phyloP scores from a whole-genome alignment of 345 rosid species.

The Pelargonium nanum region DNA sequence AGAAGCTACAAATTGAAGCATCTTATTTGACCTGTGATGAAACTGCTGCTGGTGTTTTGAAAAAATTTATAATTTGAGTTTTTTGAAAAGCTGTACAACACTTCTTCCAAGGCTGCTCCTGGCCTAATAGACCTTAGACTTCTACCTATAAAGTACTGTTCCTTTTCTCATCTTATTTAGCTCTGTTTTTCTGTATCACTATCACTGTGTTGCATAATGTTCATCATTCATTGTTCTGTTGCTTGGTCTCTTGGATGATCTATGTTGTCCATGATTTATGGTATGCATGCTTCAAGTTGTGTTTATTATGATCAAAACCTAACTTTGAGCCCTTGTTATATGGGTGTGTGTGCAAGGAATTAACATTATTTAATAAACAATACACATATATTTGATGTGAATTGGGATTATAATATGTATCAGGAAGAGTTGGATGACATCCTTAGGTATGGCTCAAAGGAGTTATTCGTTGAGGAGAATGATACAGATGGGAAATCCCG shows the following conservation, averaged over 20 bases:
- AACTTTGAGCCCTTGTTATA: background rate
- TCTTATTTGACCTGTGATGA: background rate
- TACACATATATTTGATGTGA: background rate
- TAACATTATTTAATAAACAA: background rate
- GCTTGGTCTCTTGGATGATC: background rate
- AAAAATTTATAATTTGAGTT: background rate
- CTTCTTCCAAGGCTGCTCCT: background rate
- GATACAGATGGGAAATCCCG: conserved; percentile 94
- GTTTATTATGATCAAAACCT: background rate
- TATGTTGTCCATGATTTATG: background rate
- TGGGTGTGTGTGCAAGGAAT: background rate
- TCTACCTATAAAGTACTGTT: background rate
- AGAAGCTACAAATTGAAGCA: background rate
- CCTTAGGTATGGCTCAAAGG: conserved; percentile 95
- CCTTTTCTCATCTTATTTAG: background rate
- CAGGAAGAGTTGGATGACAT: conserved; percentile 98
- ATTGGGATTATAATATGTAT: background rate
- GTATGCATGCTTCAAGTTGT: background rate
- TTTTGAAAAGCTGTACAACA: background rate
- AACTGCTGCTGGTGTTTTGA: background rate
- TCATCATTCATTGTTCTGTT: background rate
- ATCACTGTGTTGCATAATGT: too few relatives aligned
- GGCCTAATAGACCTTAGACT: background rate
- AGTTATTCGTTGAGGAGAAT: conserved; percentile 89
- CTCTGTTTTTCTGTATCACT: background rate